Conservation (phyloP, 2,329 filamentous ascomycete species). For the Ceratocystis eucalypticola region DNA sequence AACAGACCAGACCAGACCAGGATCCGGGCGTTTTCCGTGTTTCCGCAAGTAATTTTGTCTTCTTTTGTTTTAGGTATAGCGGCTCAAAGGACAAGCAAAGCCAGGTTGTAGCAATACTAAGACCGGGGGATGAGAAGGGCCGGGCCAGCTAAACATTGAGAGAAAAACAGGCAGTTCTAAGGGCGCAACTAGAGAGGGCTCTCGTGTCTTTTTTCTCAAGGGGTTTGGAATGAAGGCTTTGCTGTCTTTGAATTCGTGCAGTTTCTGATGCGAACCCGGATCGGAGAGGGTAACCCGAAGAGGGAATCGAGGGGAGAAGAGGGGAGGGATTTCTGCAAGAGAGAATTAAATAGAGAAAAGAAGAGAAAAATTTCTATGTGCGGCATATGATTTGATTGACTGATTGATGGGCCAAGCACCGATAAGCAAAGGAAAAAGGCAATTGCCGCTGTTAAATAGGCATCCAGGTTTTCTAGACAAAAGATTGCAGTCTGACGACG, state of each 20-base stretch:
- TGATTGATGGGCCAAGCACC: background rate
- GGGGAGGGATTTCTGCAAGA: background rate
- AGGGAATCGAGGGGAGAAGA: background rate
- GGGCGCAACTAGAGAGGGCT: background rate
- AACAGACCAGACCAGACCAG: background rate
- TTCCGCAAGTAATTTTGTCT: background rate
- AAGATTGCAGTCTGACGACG: background rate
- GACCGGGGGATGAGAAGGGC: background rate
- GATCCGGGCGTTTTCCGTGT: slow-evolving; percentile 1
- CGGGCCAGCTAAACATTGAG: background rate
- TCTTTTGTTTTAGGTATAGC: slow-evolving; percentile 5
- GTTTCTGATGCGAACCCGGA: background rate
- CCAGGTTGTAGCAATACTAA: background rate
- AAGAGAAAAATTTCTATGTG: background rate
- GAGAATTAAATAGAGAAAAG: background rate
- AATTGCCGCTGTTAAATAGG: background rate
- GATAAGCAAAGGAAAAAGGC: background rate
- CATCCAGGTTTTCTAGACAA: background rate
- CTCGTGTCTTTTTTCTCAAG: background rate
- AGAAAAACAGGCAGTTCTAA: background rate
- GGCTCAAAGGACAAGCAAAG: background rate
- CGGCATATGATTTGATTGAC: background rate
- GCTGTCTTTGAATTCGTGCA: background rate
- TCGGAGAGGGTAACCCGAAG: background rate
- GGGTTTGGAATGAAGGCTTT: slow-evolving; percentile 1